Percentiles rank a stretch among this genome's conserved stretches.
Conservation (phyloP, 495 filamentous ascomycete genomes). For the Penicillium cosmopolitanum region DNA sequence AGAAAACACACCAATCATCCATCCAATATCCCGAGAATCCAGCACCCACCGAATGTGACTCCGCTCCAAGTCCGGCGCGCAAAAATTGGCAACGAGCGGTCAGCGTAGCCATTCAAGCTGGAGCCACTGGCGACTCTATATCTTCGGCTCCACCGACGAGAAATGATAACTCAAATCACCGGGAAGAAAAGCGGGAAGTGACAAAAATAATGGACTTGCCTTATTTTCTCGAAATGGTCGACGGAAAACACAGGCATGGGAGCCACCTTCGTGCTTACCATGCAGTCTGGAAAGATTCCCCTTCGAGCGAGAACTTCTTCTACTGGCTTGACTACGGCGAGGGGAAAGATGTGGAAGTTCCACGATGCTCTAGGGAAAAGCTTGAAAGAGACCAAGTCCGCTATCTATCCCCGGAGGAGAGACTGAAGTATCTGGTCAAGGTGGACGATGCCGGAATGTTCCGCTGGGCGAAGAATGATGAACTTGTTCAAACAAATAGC, state of each 20-base stretch:
- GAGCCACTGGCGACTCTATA: conserved; percentile 52
- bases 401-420: conserved; percentile 73
- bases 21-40: neutral
- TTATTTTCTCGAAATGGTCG: conserved; percentile 95
- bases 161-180: conserved; percentile 25
- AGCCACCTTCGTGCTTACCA: conserved; percentile 85
- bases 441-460: conserved; percentile 69
- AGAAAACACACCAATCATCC: conserved; percentile 55
- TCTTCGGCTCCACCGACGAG: conserved; percentile 34
- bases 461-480: conserved; percentile 79
- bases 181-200: conserved; percentile 39
- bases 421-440: conserved; percentile 71
- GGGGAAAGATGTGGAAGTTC: conserved; percentile 60
- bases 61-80: conserved; percentile 51
- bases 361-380: conserved; percentile 62
- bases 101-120: conserved; percentile 70
- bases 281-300: conserved; percentile 73
- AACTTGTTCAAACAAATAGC: conserved; percentile 70
- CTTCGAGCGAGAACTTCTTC: conserved; percentile 88
- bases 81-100: conserved; percentile 76
- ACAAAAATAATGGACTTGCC: conserved; percentile 81
- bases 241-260: conserved; percentile 86
- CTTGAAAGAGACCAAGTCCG: conserved; percentile 72
- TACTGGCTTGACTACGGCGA: conserved; percentile 92
- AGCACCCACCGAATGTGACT: conserved; percentile 33